phyloP scores from a whole-genome alignment of 1,139 yeast species.

The Yamadazyma spencermartinsiae region DNA sequence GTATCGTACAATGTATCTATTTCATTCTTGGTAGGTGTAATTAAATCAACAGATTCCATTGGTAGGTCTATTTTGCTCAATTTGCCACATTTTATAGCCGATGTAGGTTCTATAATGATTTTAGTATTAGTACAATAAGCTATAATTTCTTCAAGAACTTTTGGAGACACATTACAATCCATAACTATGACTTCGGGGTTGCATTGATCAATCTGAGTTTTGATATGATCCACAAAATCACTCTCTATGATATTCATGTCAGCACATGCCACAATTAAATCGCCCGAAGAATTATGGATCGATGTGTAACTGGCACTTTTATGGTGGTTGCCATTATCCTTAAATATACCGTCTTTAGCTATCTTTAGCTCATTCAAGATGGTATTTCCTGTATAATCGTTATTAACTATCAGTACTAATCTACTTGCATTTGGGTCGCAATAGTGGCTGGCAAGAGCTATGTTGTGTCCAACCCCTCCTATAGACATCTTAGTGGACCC shows the following conservation, averaged over 20 bases:
- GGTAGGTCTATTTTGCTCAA: constrained; percentile 27
- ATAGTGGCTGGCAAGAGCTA: constrained; percentile 54
- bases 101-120: constrained; percentile 75
- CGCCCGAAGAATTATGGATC: constrained; percentile 62
- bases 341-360: constrained; percentile 42
- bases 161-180: constrained; percentile 67
- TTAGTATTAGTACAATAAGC: constrained; percentile 11
- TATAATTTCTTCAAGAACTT: constrained; percentile 29
- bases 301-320: constrained; percentile 74
- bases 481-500: constrained; percentile 56
- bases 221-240: constrained; percentile 44
- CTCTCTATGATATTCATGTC: constrained; percentile 73
- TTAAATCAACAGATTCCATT: constrained; percentile 29
- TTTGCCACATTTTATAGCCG: constrained; percentile 56
- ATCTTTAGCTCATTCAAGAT: constrained; percentile 34
- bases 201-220: constrained; percentile 27
- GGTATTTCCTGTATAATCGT: constrained; percentile 54
- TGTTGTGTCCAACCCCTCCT: constrained; percentile 87
- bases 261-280: constrained; percentile 73
- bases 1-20: constrained; percentile 53
- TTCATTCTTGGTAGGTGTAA: constrained; percentile 73
- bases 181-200: constrained; percentile 51
- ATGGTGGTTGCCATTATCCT: constrained; percentile 13
- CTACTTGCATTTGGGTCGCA: constrained; percentile 27
- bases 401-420: constrained; percentile 61